These are phyloP conservation scores for Rhynchospora breviuscula DNA, from an alignment of 176 grass and related monocot genomes.

Conservation along the genomic window DNA sequence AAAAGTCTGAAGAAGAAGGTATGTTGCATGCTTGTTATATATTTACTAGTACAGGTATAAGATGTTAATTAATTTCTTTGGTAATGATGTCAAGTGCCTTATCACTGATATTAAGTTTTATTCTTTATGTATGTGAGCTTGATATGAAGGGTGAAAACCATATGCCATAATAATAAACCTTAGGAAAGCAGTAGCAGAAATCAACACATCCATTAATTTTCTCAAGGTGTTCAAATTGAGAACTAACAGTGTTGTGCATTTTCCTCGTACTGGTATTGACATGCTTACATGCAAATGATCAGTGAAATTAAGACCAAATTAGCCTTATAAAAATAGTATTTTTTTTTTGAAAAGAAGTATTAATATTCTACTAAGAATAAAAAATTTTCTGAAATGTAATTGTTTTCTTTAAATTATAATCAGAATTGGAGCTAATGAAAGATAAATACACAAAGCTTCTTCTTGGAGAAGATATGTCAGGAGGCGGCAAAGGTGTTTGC, in stretches of 20 bases:
- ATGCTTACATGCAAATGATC: neutral
- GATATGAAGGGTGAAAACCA: neutral
- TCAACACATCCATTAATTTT: neutral
- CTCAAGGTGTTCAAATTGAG: neutral
- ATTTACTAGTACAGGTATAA: neutral
- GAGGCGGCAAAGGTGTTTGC: constrained; percentile 78
- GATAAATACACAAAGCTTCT: constrained; percentile 94
- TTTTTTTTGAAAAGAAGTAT: neutral
- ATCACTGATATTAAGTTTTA: neutral
- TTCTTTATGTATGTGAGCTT: neutral
- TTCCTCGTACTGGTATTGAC: neutral
- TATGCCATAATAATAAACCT: neutral
- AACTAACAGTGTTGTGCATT: neutral
- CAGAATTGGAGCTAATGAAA: constrained; percentile 94
- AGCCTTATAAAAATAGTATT: neutral
- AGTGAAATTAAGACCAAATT: neutral
- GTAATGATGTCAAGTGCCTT: neutral
- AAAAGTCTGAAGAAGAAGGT: constrained; percentile 21
- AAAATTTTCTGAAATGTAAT: neutral
- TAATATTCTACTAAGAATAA: neutral
- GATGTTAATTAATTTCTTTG: neutral
- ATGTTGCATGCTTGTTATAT: neutral
- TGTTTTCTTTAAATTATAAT: neutral
- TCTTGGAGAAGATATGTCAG: constrained; percentile 95
- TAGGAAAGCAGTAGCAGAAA: neutral